A percentile compares a stretch with the other conserved stretches of the same genome.
Evolutionary conservation across 257 asterid genomes (phyloP).

Genomic region (Solanum ahanhuiri): DNA sequence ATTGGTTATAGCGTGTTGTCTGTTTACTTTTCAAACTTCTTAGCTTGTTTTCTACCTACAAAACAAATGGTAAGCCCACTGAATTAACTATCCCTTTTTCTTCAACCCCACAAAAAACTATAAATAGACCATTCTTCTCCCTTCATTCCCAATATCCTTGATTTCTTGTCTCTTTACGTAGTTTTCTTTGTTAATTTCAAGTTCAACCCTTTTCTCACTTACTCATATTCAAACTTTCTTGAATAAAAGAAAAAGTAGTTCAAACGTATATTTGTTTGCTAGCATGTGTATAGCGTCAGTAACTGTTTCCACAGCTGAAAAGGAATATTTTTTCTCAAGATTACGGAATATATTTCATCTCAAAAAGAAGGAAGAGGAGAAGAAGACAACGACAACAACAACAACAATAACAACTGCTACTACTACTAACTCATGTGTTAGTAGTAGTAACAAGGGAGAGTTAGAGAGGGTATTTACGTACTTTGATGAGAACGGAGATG

Average conservation of each 20-base stretch:
- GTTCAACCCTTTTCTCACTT: neutral
- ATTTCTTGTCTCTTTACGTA: neutral
- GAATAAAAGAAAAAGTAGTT: neutral
- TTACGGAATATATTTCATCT: neutral
- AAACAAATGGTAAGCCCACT: neutral
- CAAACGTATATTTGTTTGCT: neutral
- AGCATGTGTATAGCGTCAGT: neutral
- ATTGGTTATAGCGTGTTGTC: neutral
- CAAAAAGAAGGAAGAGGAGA: neutral
- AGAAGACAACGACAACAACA: neutral
- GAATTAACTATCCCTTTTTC: neutral
- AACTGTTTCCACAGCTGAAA: neutral
- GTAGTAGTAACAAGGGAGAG: neutral
- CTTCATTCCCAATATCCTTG: neutral
- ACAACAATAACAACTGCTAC: neutral
- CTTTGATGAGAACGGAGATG: constrained; percentile 6
- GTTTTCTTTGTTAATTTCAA: neutral
- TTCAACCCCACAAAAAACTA: neutral
- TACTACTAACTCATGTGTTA: neutral
- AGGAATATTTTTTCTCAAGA: neutral
- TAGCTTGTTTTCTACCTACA: neutral
- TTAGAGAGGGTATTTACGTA: constrained; percentile 1
- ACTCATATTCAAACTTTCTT: neutral
- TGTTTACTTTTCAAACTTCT: neutral
- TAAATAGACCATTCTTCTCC: neutral